phyloP scores from a whole-genome alignment of 768 basidiomycete species.

The Neoboletus subvelutipes region DNA sequence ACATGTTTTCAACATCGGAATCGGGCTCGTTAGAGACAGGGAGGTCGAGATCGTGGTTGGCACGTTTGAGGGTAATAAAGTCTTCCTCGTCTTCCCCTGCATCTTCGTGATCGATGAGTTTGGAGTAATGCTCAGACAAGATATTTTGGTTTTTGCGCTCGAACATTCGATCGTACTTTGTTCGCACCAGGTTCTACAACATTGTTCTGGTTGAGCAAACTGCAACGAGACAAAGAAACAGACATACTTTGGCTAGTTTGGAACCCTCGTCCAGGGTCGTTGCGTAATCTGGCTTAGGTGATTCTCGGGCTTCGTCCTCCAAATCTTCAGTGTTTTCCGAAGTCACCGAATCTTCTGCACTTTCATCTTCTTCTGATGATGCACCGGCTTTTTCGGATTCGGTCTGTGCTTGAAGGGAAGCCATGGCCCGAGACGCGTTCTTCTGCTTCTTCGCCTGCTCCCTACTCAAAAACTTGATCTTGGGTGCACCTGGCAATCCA shows the following conservation, averaged over 20 bases:
- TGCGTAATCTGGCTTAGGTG: neutral
- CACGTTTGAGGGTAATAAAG: conserved; percentile 93
- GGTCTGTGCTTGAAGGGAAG: conserved; percentile 35
- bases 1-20: conserved; percentile 52
- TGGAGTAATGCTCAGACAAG: conserved; percentile 85
- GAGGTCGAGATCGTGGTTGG: conserved; percentile 80
- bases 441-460: conserved; percentile 75
- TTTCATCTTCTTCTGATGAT: conserved; percentile 22
- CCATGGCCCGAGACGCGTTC: conserved; percentile 58
- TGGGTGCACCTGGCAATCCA: conserved; percentile 91
- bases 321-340: conserved; percentile 30
- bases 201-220: neutral
- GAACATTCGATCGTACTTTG: conserved; percentile 98
- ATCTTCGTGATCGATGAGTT: conserved; percentile 72
- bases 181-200: conserved; percentile 54
- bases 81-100: conserved; percentile 60
- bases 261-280: conserved; percentile 5
- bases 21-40: conserved; percentile 33
- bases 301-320: conserved; percentile 15
- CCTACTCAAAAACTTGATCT: conserved; percentile 80
- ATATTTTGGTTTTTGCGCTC: conserved; percentile 93
- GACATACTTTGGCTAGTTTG: conserved; percentile 44
- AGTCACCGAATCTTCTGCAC: conserved; percentile 8
- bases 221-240: neutral
- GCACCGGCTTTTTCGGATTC: conserved; percentile 19